Conservation (phyloP, 768 basidiomycete genomes). For the Amanita phalloides region DNA sequence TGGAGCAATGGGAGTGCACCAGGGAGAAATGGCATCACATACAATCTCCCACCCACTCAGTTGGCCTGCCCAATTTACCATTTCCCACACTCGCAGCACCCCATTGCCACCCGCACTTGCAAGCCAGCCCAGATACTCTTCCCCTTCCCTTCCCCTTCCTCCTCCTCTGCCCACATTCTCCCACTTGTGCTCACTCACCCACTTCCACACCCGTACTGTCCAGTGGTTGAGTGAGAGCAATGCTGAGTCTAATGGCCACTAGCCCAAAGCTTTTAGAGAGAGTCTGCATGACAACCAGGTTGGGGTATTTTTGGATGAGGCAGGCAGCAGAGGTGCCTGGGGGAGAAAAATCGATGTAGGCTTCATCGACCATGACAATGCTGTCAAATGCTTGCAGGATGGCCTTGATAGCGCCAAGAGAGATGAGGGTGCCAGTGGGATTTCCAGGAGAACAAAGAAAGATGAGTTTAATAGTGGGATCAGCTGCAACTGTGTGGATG, state of each 20-base stretch:
- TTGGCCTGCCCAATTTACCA: conserved; percentile 28
- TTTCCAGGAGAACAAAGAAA: conserved; percentile 98
- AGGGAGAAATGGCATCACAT: too few species aligned
- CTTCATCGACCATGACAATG: conserved; percentile 91
- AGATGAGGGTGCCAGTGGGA: conserved; percentile 83
- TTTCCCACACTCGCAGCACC: conserved; percentile 68
- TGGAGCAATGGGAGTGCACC: too few species aligned
- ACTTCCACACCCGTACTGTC: conserved; percentile 79
- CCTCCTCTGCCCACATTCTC: conserved; percentile 34
- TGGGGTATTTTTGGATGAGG: conserved; percentile 72
- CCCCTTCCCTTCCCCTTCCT: too few species aligned
- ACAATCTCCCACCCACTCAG: conserved; percentile 30
- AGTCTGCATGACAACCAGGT: conserved; percentile 93
- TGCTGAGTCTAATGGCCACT: conserved; percentile 91
- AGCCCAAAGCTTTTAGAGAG: conserved; percentile 94
- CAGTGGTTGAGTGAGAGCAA: conserved; percentile 82
- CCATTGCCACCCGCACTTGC: conserved; percentile 87
- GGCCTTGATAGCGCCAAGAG: conserved; percentile 53
- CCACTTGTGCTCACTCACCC: conserved; percentile 51
- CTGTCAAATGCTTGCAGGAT: conserved; percentile 86
- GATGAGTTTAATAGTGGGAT: conserved; percentile 79
- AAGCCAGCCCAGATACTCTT: conserved; percentile 64
- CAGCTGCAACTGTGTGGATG: conserved; percentile 53
- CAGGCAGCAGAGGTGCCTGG: conserved; percentile 50
- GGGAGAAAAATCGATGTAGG: conserved; percentile 89